phyloP scores from a whole-genome alignment of 116 monocot species.

The Trichopus zeylanicus region DNA sequence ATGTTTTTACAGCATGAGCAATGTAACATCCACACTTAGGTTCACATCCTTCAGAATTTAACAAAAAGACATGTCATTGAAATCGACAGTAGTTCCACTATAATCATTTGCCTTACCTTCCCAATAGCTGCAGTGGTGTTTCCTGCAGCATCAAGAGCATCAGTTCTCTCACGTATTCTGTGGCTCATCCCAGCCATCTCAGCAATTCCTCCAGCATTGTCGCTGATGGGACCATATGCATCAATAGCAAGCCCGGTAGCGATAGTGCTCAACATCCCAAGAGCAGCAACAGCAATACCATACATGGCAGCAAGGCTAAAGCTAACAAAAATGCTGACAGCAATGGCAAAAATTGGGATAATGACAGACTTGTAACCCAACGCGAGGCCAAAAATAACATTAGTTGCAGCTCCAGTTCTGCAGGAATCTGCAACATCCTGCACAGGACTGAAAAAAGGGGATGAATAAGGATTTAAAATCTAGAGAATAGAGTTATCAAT shows the following conservation, averaged over 20 bases:
- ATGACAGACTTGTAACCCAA: constrained; percentile 46
- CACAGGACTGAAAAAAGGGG: constrained; percentile 28
- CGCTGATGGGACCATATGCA: constrained; percentile 39
- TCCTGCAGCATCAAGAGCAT: constrained; percentile 43
- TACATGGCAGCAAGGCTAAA: constrained; percentile 37
- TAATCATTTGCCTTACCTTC: too few relatives aligned
- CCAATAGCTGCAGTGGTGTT: constrained; percentile 40
- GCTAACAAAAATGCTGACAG: constrained; percentile 29
- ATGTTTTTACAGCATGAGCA: too few relatives aligned
- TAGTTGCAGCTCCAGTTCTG: constrained; percentile 50
- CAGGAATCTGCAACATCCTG: constrained; percentile 51
- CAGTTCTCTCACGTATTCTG: constrained; percentile 38
- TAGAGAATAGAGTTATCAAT: neutral
- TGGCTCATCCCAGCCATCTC: constrained; percentile 48
- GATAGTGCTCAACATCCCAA: constrained; percentile 42
- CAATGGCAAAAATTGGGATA: constrained; percentile 50
- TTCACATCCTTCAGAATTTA: too few relatives aligned
- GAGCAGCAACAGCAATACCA: constrained; percentile 35
- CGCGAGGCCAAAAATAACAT: constrained; percentile 49
- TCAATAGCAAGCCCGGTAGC: constrained; percentile 36
- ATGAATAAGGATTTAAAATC: neutral
- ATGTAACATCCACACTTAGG: too few relatives aligned
- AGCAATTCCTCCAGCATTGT: constrained; percentile 45
- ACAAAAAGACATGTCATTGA: too few relatives aligned
- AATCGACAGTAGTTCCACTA: too few relatives aligned